Conservation (phyloP, 2,329 filamentous ascomycete genomes). For the Venturia nashicola region DNA sequence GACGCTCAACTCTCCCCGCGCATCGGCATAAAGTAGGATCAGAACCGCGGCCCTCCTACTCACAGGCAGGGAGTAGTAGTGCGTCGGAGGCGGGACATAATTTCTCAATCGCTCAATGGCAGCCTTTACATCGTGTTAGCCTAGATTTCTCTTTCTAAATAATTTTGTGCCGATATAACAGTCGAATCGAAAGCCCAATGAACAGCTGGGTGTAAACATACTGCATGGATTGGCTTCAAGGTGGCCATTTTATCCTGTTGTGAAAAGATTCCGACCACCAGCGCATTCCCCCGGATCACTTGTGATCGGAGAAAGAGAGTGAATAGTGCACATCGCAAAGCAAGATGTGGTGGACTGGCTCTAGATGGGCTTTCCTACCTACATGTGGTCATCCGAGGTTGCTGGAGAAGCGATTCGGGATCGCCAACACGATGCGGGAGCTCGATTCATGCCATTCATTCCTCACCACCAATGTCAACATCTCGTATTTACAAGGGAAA, state of each 20-base stretch:
- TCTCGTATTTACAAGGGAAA: too few species aligned
- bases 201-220: neutral
- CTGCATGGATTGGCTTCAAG: slow-evolving; percentile 9
- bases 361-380: neutral
- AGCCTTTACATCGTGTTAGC: slow-evolving; percentile 9
- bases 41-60: slow-evolving; percentile 72
- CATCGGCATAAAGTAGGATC: slow-evolving; percentile 77
- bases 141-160: neutral
- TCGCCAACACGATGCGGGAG: neutral
- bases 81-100: slow-evolving; percentile 45
- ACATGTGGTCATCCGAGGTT: neutral
- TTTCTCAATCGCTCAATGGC: slow-evolving; percentile 44
- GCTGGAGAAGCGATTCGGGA: neutral
- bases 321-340: neutral
- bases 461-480: too few species aligned
- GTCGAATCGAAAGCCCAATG: neutral
- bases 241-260: slow-evolving; percentile 8
- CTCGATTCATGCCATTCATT: neutral
- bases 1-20: slow-evolving; percentile 60
- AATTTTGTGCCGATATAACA: too few species aligned
- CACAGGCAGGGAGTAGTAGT: slow-evolving; percentile 43
- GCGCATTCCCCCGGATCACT: neutral
- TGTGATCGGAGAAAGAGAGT: neutral
- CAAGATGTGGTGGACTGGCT: neutral
- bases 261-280: neutral